phyloP scores from a whole-genome alignment of 305 asterid genomes.

The Fraxinus albicans region DNA sequence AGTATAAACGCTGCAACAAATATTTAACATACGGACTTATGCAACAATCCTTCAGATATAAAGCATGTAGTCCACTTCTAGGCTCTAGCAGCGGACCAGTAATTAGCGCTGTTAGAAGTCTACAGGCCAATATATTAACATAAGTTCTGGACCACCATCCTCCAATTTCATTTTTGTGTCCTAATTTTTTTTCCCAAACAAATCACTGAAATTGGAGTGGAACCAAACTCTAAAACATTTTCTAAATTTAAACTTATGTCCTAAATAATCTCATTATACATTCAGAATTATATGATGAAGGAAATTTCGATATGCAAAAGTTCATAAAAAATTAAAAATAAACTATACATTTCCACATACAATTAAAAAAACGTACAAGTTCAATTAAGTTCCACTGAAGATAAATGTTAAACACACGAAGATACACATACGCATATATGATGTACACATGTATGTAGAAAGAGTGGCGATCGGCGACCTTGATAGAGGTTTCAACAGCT shows the following conservation, averaged over 20 bases:
- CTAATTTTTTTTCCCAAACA: background rate
- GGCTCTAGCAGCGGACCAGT: background rate
- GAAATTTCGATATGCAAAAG: background rate
- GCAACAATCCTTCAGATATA: background rate
- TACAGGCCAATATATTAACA: background rate
- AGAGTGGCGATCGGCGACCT: constrained; percentile 39
- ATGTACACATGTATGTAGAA: background rate
- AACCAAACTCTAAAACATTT: background rate
- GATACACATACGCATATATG: background rate
- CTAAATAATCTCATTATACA: background rate
- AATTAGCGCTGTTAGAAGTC: background rate
- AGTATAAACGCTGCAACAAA: background rate
- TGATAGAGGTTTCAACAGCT: constrained; percentile 70
- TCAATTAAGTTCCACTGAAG: background rate
- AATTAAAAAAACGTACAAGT: background rate
- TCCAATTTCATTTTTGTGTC: background rate
- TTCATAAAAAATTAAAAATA: background rate
- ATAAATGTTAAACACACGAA: background rate
- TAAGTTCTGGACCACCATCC: background rate
- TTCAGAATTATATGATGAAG: background rate
- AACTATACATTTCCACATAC: background rate
- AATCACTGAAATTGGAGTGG: background rate
- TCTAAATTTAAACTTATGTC: background rate
- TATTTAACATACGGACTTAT: background rate
- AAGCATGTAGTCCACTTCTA: background rate